phyloP scores from a whole-genome alignment of 495 filamentous ascomycete genomes.

The Aspergillus leporis region DNA sequence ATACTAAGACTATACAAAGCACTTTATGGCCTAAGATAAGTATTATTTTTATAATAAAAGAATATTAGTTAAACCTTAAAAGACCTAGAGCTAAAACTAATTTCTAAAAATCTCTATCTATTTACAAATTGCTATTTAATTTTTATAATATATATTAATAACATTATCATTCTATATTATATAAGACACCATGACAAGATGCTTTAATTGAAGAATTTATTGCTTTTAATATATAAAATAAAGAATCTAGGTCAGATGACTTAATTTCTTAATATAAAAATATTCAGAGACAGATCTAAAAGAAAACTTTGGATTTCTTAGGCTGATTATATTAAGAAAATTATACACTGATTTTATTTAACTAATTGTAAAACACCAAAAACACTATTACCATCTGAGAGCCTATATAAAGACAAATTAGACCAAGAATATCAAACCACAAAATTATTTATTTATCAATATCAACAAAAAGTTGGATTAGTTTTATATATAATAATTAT shows the following conservation, averaged over 20 bases:
- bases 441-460: constrained; percentile 16
- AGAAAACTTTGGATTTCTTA: constrained; percentile 21
- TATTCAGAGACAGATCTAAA: constrained; percentile 13
- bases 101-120: constrained; percentile 21
- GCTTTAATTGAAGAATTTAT: not conserved
- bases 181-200: constrained; percentile 3
- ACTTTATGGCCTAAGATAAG: constrained; percentile 26
- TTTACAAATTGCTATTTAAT: constrained; percentile 19
- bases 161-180: constrained; percentile 22
- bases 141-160: constrained; percentile 29
- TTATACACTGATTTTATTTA: constrained; percentile 17
- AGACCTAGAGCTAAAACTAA: constrained; percentile 17
- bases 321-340: constrained; percentile 22
- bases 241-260: not conserved
- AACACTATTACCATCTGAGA: constrained; percentile 13
- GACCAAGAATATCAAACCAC: not conserved
- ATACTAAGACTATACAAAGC: constrained; percentile 16
- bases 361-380: not conserved
- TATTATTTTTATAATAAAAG: constrained; percentile 23
- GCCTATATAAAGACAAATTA: not conserved
- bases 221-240: constrained; percentile 9
- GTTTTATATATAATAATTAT: constrained; percentile 22
- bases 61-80: constrained; percentile 17
- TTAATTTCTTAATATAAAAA: constrained; percentile 23
- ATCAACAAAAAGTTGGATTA: constrained; percentile 29